Conservation (phyloP, 225 moss, liverwort and hornwort genomes). For the Asterella californica region DNA sequence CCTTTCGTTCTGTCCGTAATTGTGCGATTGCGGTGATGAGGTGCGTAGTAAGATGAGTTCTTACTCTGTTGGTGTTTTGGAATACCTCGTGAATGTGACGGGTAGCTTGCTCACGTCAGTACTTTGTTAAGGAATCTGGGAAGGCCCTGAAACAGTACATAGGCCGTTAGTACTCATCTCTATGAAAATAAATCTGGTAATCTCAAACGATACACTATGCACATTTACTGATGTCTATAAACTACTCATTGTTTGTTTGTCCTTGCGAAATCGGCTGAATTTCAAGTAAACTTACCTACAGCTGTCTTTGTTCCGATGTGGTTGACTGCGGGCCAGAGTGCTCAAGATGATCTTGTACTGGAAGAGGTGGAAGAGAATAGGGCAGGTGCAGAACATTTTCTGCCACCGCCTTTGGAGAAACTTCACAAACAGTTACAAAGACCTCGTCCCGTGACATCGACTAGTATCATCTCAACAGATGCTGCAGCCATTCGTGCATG, state of each 20-base stretch:
- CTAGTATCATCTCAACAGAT: conserved; percentile 64
- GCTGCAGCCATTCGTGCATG: conserved; percentile 62
- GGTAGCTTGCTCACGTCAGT: neutral
- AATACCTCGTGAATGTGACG: neutral
- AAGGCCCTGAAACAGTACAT: neutral
- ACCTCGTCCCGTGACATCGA: conserved; percentile 59
- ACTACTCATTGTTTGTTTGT: neutral
- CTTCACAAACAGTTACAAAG: conserved; percentile 75
- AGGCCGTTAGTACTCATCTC: neutral
- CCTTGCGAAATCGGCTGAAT: neutral
- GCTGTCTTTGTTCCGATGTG: neutral
- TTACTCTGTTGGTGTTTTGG: neutral
- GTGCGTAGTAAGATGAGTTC: neutral
- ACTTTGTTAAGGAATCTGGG: neutral
- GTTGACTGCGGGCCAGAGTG: conserved; percentile 48
- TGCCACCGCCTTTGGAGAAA: conserved; percentile 74
- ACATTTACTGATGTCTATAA: neutral
- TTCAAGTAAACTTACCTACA: neutral
- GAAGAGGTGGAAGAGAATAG: conserved; percentile 59
- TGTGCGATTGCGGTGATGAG: neutral
- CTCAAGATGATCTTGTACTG: conserved; percentile 65
- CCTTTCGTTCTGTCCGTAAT: neutral
- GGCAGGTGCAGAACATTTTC: conserved; percentile 44
- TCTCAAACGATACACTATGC: neutral
- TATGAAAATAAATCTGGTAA: neutral